Evolutionary conservation across 1,139 yeast species (phyloP).

Genomic region (Magnusiomyces magnusii): DNA sequence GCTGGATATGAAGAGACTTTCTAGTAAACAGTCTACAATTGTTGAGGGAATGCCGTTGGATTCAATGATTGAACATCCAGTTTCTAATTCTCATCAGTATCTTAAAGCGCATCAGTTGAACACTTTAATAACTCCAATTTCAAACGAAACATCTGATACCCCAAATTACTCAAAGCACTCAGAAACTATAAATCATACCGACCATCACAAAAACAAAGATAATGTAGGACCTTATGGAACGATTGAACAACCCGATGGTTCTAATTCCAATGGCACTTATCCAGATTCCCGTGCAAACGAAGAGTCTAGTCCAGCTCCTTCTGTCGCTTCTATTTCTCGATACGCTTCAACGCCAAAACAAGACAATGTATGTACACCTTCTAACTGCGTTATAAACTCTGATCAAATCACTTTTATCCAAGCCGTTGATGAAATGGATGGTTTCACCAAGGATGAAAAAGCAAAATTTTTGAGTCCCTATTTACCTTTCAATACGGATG

Average conservation of each 20-base stretch:
- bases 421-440: slow-evolving; percentile 1
- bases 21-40: neutral
- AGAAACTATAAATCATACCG: neutral
- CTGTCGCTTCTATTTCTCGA: neutral
- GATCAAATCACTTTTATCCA: neutral
- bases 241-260: neutral
- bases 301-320: neutral
- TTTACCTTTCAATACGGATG: neutral
- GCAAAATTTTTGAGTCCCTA: neutral
- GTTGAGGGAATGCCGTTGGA: neutral
- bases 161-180: neutral
- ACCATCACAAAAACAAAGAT: neutral
- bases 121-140: neutral
- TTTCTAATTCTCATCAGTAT: neutral
- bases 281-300: neutral
- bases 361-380: neutral
- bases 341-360: neutral
- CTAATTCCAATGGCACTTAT: neutral
- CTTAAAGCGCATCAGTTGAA: neutral
- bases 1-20: slow-evolving; percentile 2
- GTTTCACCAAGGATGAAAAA: slow-evolving; percentile 1
- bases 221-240: neutral
- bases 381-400: neutral
- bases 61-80: neutral
- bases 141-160: neutral